A percentile compares a stretch with the other conserved stretches of the same genome.
Evolutionary conservation across 768 basidiomycete species (phyloP).

Genomic region (Boletus subcaerulescens): DNA sequence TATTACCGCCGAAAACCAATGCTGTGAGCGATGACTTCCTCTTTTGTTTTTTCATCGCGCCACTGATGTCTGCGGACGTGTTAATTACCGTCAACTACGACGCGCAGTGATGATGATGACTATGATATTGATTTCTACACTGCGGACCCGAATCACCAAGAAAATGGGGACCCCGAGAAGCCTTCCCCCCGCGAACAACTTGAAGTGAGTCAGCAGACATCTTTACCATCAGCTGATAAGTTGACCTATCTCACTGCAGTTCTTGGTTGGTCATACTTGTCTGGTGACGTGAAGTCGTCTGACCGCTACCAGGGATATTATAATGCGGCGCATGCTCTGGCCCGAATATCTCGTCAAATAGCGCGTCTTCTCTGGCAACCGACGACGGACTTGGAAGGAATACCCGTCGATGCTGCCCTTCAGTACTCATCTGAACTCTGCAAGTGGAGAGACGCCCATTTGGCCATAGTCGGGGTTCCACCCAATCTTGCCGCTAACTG

Average conservation of each 20-base stretch:
- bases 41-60: not conserved
- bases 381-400: slow-evolving; percentile 69
- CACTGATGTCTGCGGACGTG: slow-evolving; percentile 7
- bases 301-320: slow-evolving; percentile 66
- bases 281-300: slow-evolving; percentile 3
- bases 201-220: slow-evolving; percentile 49
- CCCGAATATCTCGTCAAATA: slow-evolving; percentile 78
- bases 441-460: slow-evolving; percentile 74
- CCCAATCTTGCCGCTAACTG: slow-evolving; percentile 79
- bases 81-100: slow-evolving; percentile 24
- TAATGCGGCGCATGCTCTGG: slow-evolving; percentile 77
- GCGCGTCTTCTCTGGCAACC: slow-evolving; percentile 81
- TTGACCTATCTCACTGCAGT: slow-evolving; percentile 38
- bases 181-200: slow-evolving; percentile 76
- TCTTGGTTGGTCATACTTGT: slow-evolving; percentile 52
- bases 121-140: slow-evolving; percentile 90
- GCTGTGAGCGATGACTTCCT: slow-evolving; percentile 41
- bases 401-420: slow-evolving; percentile 63
- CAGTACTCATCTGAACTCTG: slow-evolving; percentile 54
- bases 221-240: not conserved
- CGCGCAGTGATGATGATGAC: slow-evolving; percentile 71
- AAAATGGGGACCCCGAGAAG: slow-evolving; percentile 45
- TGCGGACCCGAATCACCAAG: slow-evolving; percentile 55
- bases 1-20: slow-evolving; percentile 86
- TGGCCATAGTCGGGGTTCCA: slow-evolving; percentile 82